Percentiles rank a stretch among this genome's conserved stretches.
Evolutionary conservation across 345 rosid species (phyloP).

Genomic region (Cardamine chenopodiifolia): DNA sequence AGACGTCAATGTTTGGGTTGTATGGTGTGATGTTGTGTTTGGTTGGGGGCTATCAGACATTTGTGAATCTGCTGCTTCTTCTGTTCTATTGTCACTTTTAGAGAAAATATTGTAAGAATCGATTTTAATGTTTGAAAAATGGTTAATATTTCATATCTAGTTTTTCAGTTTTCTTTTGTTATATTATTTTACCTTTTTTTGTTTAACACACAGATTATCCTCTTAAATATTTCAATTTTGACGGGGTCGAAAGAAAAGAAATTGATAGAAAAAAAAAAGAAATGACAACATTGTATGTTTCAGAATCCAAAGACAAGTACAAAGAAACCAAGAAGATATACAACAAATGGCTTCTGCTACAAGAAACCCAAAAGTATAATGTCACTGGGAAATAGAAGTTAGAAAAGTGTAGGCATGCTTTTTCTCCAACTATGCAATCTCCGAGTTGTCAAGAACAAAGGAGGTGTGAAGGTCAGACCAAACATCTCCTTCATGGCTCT

Average conservation of each 20-base stretch:
- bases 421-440: constrained; percentile 67
- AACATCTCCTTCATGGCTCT: constrained; percentile 84
- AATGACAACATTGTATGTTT: constrained; percentile 12
- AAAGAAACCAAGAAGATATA: constrained; percentile 6
- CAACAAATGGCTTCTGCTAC: constrained; percentile 20
- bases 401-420: constrained; percentile 51
- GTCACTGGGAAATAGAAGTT: constrained; percentile 19
- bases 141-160: not conserved
- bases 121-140: not conserved
- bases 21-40: not conserved
- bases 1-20: not conserved
- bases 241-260: not conserved
- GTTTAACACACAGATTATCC: not conserved
- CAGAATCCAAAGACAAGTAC: not conserved
- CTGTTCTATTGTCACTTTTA: not conserved
- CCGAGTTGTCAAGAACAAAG: constrained; percentile 47
- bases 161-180: no score
- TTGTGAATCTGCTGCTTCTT: constrained; percentile 1
- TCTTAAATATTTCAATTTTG: not conserved
- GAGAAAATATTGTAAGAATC: not conserved
- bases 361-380: constrained; percentile 7
- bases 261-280: not conserved
- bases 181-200: no score
- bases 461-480: constrained; percentile 79
- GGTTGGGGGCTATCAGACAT: not conserved